Percentiles rank a stretch among this genome's conserved stretches.
These are phyloP conservation scores for Zasmidium cellare DNA, from an alignment of 2,329 filamentous ascomycete genomes.

Conservation along the genomic window DNA sequence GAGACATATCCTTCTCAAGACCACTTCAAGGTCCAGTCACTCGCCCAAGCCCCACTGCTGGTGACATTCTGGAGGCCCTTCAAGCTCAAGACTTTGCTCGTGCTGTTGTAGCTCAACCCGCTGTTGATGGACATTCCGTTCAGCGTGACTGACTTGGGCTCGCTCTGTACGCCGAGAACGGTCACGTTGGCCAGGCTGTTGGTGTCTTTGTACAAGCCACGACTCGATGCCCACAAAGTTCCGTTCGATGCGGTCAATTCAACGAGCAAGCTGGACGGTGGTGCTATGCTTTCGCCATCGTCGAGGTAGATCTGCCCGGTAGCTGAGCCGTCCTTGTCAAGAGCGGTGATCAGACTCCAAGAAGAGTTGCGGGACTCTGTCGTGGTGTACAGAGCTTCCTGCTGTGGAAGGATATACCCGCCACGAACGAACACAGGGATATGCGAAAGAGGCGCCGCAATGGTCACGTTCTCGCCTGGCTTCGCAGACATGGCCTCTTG, in stretches of 20 bases:
- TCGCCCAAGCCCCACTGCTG: conserved; percentile 55
- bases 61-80: conserved; percentile 53
- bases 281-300: conserved; percentile 68
- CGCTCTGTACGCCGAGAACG: conserved; percentile 55
- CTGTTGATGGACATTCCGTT: conserved; percentile 48
- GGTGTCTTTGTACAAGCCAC: conserved; percentile 56
- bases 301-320: conserved; percentile 68
- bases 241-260: conserved; percentile 42
- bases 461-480: conserved; percentile 59
- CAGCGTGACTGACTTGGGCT: conserved; percentile 49
- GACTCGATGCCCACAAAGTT: conserved; percentile 50
- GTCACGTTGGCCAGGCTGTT: conserved; percentile 64
- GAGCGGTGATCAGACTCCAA: conserved; percentile 67
- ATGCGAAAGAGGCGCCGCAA: conserved; percentile 63
- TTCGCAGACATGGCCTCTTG: conserved; percentile 54
- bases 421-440: conserved; percentile 73
- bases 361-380: conserved; percentile 61
- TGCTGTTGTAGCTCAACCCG: conserved; percentile 52
- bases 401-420: conserved; percentile 65
- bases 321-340: conserved; percentile 57
- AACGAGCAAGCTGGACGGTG: conserved; percentile 57
- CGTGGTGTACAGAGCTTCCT: conserved; percentile 69
- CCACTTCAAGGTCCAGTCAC: conserved; percentile 61
- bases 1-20: conserved; percentile 10
- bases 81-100: conserved; percentile 52